Evolutionary conservation across 2,329 filamentous ascomycete species (phyloP).

Genomic region (Fonsecaea monophora): DNA sequence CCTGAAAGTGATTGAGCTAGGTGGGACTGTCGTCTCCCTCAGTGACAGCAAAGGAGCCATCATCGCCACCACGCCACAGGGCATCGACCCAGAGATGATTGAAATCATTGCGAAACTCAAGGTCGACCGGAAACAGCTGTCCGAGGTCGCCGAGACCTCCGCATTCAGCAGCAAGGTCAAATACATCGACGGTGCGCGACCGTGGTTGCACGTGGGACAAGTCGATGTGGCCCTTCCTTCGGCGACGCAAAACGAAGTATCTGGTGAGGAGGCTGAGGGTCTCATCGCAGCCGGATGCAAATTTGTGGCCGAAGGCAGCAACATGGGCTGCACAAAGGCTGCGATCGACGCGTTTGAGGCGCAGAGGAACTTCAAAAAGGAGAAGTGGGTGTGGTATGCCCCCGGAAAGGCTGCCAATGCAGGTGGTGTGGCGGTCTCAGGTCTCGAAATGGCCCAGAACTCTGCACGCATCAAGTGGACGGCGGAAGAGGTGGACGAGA

Average conservation of each 20-base stretch:
- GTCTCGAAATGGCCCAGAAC: conserved; percentile 99
- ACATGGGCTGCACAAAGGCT: conserved; percentile 98
- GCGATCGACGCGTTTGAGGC: conserved; percentile 93
- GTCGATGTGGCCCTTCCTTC: conserved; percentile 91
- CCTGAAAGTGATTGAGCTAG: conserved; percentile 94
- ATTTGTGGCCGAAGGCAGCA: conserved; percentile 94
- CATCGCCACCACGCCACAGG: conserved; percentile 72
- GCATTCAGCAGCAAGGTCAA: conserved; percentile 71
- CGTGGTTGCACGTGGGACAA: conserved; percentile 87
- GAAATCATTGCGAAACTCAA: conserved; percentile 82
- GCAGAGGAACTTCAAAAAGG: conserved; percentile 71
- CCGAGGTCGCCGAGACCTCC: conserved; percentile 67
- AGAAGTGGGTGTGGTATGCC: conserved; percentile 86
- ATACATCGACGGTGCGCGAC: conserved; percentile 85
- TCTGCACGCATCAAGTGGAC: conserved; percentile 85
- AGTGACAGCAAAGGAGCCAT: conserved; percentile 90
- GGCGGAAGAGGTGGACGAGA: conserved; percentile 84
- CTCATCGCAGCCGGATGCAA: conserved; percentile 77
- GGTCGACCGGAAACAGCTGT: conserved; percentile 82
- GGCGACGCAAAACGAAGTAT: conserved; percentile 98
- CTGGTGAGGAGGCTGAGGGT: conserved; percentile 82
- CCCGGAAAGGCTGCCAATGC: conserved; percentile 97
- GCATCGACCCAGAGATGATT: conserved; percentile 81
- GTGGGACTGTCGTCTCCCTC: conserved; percentile 87
- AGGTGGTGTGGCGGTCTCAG: conserved; percentile 95